These are phyloP conservation scores for Nepenthes gracilis DNA, from an alignment of 148 eudicot genomes.

Conservation along the genomic window DNA sequence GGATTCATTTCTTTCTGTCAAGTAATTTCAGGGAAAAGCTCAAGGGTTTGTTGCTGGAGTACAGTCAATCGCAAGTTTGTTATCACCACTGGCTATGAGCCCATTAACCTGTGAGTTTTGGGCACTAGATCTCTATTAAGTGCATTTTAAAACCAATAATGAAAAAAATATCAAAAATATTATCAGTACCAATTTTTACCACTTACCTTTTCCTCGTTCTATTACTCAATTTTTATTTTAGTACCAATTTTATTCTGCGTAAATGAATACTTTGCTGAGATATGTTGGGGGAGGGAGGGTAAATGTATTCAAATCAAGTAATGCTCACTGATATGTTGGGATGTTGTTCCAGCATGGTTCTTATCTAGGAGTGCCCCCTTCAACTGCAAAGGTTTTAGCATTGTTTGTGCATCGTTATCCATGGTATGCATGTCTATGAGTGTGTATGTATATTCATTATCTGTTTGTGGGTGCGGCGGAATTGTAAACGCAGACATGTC, in stretches of 20 bases:
- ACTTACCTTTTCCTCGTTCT: too few relatives aligned
- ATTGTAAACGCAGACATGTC: too few relatives aligned
- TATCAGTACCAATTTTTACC: too few relatives aligned
- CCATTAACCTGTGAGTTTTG: slow-evolving; percentile 64
- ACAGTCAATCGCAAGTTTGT: slow-evolving; percentile 61
- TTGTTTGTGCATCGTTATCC: slow-evolving; percentile 55
- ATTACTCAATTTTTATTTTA: too few relatives aligned
- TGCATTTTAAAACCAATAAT: neutral
- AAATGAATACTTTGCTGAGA: too few relatives aligned
- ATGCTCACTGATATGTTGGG: slow-evolving; percentile 1
- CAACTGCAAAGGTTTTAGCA: slow-evolving; percentile 83
- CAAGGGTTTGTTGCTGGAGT: slow-evolving; percentile 89
- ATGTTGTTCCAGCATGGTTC: slow-evolving; percentile 53
- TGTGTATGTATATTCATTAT: too few relatives aligned
- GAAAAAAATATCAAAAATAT: too few relatives aligned
- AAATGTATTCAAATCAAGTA: too few relatives aligned
- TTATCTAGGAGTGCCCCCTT: slow-evolving; percentile 73
- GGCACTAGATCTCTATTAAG: neutral
- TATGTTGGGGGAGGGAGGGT: too few relatives aligned
- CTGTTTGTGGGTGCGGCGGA: too few relatives aligned
- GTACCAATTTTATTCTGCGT: too few relatives aligned
- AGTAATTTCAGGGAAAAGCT: slow-evolving; percentile 49
- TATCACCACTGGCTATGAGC: slow-evolving; percentile 80
- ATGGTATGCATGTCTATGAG: slow-evolving; percentile 27
- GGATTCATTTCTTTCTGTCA: neutral